Evolutionary conservation across 1,284 basidiomycete species (phyloP).

Genomic region (Chalciporus sp.): DNA sequence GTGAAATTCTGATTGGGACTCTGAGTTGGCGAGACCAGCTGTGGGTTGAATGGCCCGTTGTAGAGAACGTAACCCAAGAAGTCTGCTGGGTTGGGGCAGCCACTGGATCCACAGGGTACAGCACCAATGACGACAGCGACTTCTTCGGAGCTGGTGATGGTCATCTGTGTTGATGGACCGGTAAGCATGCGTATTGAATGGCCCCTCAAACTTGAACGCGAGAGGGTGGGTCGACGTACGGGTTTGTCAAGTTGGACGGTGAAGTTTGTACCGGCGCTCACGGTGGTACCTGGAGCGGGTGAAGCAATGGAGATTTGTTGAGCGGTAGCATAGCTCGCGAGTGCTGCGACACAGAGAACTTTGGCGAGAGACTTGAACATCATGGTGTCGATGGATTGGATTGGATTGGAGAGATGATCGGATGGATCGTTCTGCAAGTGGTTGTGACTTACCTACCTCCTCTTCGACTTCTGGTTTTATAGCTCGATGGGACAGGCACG

Average conservation of each 20-base stretch:
- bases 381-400: neutral
- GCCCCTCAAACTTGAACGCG: no score
- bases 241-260: conserved; percentile 46
- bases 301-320: conserved; percentile 43
- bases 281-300: conserved; percentile 36
- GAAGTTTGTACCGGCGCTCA: conserved; percentile 40
- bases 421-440: no score
- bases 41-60: conserved; percentile 45
- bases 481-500: no score
- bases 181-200: no score
- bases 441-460: no score
- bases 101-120: conserved; percentile 32
- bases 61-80: conserved; percentile 48
- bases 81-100: conserved; percentile 24
- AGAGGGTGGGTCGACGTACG: conserved; percentile 43
- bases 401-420: no score
- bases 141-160: conserved; percentile 34
- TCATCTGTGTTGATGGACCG: conserved; percentile 24
- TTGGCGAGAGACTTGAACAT: conserved; percentile 14
- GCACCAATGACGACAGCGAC: conserved; percentile 47
- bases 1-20: conserved; percentile 53
- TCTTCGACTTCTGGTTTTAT: no score
- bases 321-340: conserved; percentile 33
- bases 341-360: conserved; percentile 9
- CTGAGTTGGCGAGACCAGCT: conserved; percentile 21